Evolutionary conservation across 148 eudicot species (phyloP).

Genomic region (Agrostemma githago): DNA sequence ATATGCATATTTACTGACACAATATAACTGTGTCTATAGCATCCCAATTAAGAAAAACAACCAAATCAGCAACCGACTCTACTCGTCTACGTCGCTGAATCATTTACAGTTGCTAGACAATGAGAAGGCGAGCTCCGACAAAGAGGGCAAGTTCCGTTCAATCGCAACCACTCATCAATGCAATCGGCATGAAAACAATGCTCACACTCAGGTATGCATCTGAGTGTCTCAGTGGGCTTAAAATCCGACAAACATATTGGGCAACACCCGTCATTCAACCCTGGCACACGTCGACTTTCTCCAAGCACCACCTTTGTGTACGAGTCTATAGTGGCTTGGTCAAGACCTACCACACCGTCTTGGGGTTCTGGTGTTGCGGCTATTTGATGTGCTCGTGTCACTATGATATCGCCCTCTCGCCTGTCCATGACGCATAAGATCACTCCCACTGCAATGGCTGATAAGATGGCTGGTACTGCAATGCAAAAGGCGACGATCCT

Average conservation of each 20-base stretch:
- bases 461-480: conserved; percentile 46
- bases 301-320: conserved; percentile 67
- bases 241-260: conserved; percentile 80
- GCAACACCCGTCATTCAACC: conserved; percentile 53
- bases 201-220: conserved; percentile 67
- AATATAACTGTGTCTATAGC: neutral
- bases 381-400: conserved; percentile 11
- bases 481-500: conserved; percentile 49
- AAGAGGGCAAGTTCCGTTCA: conserved; percentile 67
- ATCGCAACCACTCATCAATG: conserved; percentile 70
- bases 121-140: conserved; percentile 60
- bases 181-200: conserved; percentile 91
- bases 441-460: conserved; percentile 34
- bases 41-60: neutral
- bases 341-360: conserved; percentile 41
- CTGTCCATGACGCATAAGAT: conserved; percentile 33
- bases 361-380: conserved; percentile 25
- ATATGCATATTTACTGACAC: neutral
- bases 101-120: conserved; percentile 5
- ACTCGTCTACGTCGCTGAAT: neutral
- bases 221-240: conserved; percentile 47
- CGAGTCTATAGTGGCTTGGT: conserved; percentile 71
- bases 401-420: conserved; percentile 8
- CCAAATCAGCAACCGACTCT: neutral
- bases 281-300: conserved; percentile 74